Evolutionary conservation across 352 stramenopile genomes (phyloP), one percentile per base, ranked within the genome.

Genomic region (Phytophthora hibernalis): DNA sequence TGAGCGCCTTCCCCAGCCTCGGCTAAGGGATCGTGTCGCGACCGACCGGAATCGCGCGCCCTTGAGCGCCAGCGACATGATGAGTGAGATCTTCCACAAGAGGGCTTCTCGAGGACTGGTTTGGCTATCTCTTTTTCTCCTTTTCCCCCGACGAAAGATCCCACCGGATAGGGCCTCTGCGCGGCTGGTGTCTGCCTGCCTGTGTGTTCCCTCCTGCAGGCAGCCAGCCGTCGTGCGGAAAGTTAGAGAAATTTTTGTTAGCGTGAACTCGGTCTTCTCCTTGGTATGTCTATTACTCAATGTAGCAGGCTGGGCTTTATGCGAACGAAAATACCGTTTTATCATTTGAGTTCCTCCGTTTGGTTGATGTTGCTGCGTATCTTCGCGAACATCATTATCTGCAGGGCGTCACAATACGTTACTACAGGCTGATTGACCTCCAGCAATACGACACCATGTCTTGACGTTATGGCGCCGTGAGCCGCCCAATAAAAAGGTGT

Each of bases 1-100:
- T 93, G 76, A 84, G 74, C 61, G 87, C 89, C 59, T 96, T 96
- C 79, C 89, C 89, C 51, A 92, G 71, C 74, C 87, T 96, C 73
- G 77, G 74, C 68, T 93, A 93, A n/a, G 65, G 70, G 50, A 61
- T 64, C 30, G 66, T 48, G 52, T 26, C 31, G 16, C 57, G 56
- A 69, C 48, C 56, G 69, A 75, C 66, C 57, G 61, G 61, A 51
- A 72, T 74, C 67, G 66, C 57, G 61, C 66, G 70, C 61, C 66
- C 40, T 42, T 51, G 61, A 73, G 76, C 71, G 66, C 76, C 76
- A 80, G 68, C 70, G 79, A 80, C 79, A 79, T 83, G 70, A 79
- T 80, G 75, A 74, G 74, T 79, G 70, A 79, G 70, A 79, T 79
- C 61, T 79, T 79, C 57, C 65, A 69, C 63, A 66, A 69, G 62